These are phyloP conservation scores for Collybia sordida DNA, from an alignment of 768 basidiomycete species.

Conservation along the genomic window DNA sequence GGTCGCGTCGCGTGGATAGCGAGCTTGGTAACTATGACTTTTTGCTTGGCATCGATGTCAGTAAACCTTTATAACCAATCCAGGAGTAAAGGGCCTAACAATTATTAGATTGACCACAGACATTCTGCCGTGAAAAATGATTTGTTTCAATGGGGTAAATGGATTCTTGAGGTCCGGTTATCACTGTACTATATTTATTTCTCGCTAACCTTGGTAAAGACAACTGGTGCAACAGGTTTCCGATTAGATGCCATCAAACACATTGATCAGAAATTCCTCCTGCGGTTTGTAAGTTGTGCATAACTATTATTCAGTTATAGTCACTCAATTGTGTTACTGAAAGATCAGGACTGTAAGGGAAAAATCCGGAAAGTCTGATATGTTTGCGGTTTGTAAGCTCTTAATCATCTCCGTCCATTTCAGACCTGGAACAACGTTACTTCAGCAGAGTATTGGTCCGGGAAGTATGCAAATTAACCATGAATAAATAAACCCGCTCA, in stretches of 20 bases:
- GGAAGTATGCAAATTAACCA: conserved; percentile 43
- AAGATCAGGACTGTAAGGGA: conserved; percentile 33
- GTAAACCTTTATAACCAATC: conserved; percentile 15
- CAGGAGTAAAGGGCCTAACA: conserved; percentile 2
- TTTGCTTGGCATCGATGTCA: conserved; percentile 71
- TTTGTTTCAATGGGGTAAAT: conserved; percentile 72
- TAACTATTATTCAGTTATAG: not conserved
- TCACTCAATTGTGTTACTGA: too few relatives aligned
- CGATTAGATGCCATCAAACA: conserved; percentile 93
- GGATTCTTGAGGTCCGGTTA: conserved; percentile 55
- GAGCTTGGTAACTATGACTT: conserved; percentile 92
- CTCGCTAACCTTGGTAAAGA: conserved; percentile 35
- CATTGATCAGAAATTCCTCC: conserved; percentile 69
- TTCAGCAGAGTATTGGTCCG: conserved; percentile 83
- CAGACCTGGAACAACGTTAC: conserved; percentile 15
- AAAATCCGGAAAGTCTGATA: conserved; percentile 36
- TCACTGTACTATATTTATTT: not conserved
- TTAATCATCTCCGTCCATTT: not conserved
- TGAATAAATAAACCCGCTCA: not conserved
- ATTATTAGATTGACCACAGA: conserved; percentile 73
- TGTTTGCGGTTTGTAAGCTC: conserved; percentile 59
- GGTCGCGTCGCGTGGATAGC: conserved; percentile 78
- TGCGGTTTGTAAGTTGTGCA: conserved; percentile 56
- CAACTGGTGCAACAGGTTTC: conserved; percentile 71
- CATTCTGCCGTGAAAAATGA: conserved; percentile 81